Evolutionary conservation across 257 asterid species (phyloP), one percentile per base, ranked within the genome.

Genomic region (Scutellaria baicalensis): DNA sequence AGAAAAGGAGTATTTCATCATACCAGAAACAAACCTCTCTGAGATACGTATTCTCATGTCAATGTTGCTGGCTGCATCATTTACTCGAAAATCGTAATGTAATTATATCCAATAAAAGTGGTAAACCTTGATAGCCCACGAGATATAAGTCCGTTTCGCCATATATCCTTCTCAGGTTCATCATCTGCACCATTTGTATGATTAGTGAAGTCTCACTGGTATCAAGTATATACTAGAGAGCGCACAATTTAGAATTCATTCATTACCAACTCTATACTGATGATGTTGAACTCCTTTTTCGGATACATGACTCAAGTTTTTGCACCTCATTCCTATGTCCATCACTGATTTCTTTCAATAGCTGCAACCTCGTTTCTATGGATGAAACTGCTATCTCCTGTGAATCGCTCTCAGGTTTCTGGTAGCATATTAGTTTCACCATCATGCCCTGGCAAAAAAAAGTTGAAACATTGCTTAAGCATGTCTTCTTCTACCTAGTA

Each of bases 391-490:
- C 42, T 27, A 20, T 77, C 52, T 52, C 80, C 62, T 14, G 74
- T 39, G 43, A 17, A 14, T 9, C 14, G 9, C 68, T 27, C 10
- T 69, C 66, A 3, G 78, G 69, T 66, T 74, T 84, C 72, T 75
- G 42, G 77, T 89, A 83, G 76, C 70, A 77, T 44, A 89, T 49
- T 70, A 91, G 73, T 68, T 78, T 80, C 81, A 89, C 50, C 88
- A 93, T 61, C 93, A 93, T 81, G 40, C 82, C 95, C 97, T 93
- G 88, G 55, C 78, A 68, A 75, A 45, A 64, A n/a, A 69, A 12
- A 44, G 33, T 49, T 27, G 14, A 50, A 33, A 61, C 42, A 36
- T 45, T 45, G 58, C 33, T 66, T 47, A 31, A 77, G 69, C 65
- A 59, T 27, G 44, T 23, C 13, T 17, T 38, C 20, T 7, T 27